Base-by-base conservation (phyloP, 2,329 filamentous ascomycete species). In the Ophiocordyceps robertsii region DNA sequence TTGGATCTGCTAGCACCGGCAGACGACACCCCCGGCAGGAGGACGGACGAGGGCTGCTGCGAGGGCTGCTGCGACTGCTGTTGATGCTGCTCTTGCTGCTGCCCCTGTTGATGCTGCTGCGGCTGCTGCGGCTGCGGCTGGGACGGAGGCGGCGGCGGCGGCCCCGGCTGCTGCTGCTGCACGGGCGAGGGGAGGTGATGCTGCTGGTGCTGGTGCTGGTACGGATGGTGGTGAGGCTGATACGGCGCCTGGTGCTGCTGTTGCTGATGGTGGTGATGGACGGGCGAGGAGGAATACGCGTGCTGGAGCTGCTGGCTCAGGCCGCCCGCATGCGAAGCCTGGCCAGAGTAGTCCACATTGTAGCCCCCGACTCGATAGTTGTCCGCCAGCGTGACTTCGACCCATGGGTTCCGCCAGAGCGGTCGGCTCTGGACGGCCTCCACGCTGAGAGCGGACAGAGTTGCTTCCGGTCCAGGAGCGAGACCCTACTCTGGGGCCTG, bases 391-490 rank as follows among this genome's bases (percentile, higher is more conserved):
- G 75, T 82, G 74, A 68, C 75, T 70, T 70, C 74, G 66, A 75
- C 74, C 65, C 77, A 82, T 82, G 73, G 77, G 76, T 77, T 73
- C 77, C 77, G 77, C 80, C 79, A 83, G 80, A 83, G 78, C 79
- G 72, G 73, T 66, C 69, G 77, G 78, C 80, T 75, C 79, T 79
- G 76, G 77, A 79, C 78, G 78, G 73, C 71, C 73, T 73, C 75
- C 69, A 74, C 70, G 64, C 63, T 72, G 68, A 74, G 73, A 58
- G 75, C 68, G 59, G 39, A 40, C 39, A 40, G 29, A 73, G 72
- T 64, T 75, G 66, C 70, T 74, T 75, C 68, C 67, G 69, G 60
- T 64, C 58, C 56, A 16, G 29, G 27, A n/a, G 61, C 59, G 63
- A 64, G 64, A 69, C 72, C 72, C 70, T 27, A 27, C 24, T 69